A percentile compares a stretch with the other conserved stretches of the same genome.
Evolutionary conservation across 768 basidiomycete genomes (phyloP).

Genomic region (Chalciporus chontae): DNA sequence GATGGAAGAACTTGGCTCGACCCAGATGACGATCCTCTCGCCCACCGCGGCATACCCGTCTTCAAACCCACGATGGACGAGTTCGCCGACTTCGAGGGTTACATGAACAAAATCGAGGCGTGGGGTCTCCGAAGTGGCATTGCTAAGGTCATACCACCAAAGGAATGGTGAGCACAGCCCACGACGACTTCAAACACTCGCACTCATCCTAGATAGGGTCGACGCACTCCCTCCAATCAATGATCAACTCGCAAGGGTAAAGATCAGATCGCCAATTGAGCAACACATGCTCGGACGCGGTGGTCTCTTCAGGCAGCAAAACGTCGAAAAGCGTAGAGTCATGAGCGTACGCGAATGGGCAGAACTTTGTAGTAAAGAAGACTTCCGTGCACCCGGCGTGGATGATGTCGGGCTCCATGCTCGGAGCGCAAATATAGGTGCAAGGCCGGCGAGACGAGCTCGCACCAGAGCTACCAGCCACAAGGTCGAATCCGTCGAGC

Average conservation of each 20-base stretch:
- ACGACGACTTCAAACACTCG: conserved; percentile 13
- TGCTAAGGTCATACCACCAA: conserved; percentile 93
- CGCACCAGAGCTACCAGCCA: conserved; percentile 40
- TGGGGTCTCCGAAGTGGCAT: conserved; percentile 94
- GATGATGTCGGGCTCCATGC: conserved; percentile 60
- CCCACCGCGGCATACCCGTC: conserved; percentile 90
- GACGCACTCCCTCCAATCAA: conserved; percentile 68
- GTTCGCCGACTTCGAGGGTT: conserved; percentile 88
- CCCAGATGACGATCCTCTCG: conserved; percentile 77
- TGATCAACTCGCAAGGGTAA: conserved; percentile 67
- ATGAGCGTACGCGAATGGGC: conserved; percentile 90
- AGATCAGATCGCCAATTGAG: conserved; percentile 88
- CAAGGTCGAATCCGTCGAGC: conserved; percentile 43
- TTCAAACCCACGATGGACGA: conserved; percentile 94
- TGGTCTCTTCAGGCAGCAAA: conserved; percentile 87
- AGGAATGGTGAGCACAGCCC: conserved; percentile 70
- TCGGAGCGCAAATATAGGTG: conserved; percentile 35
- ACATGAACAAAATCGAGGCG: conserved; percentile 79
- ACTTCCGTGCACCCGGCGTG: conserved; percentile 70
- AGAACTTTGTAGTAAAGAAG: conserved; percentile 69
- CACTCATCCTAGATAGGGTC: conserved; percentile 45
- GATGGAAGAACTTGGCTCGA: conserved; percentile 64
- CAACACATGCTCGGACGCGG: conserved; percentile 86
- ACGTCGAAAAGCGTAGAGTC: conserved; percentile 79
- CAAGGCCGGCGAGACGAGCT: conserved; percentile 36